Evolutionary conservation across 129 eudicot species (phyloP), one percentile per base, ranked within the genome.

Genomic region (Flaveria ramosissima): DNA sequence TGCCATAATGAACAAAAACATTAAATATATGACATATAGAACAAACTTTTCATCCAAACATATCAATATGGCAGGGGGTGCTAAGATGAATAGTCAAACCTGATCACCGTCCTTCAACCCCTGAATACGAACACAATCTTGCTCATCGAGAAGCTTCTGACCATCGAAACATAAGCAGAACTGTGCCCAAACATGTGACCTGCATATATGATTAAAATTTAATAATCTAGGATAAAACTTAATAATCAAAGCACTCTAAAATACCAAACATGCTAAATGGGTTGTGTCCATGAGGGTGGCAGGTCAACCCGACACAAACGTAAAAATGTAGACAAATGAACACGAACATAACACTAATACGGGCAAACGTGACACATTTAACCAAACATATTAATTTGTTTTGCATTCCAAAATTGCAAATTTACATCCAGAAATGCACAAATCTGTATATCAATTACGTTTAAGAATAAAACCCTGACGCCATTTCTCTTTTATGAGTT

Each of bases 121-220:
- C 64, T 83, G 80, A 71, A 75, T 48, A 75, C 60, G 78, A 15
- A 71, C 71, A 52, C 14, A 11, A 77, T 88, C 87, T 57, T 48
- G 74, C 80, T 91, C 89, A 57, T 20, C 47, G 30, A 88, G 77
- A 68, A 91, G 86, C 87, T 84, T 91, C 76, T 76, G 79, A 83
- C 94, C 88, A 47, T 83, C 74, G 26, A 83, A 89, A 76, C 84
- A 78, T 45, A 91, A 81, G 82, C 97, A 91, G 82, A 91, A 91
- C 62, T 88, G 91, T 6, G 87, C 89, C 97, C 97, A 91, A 12
- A 91, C 92, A 80, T 88, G 92, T 46, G 88, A 71, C 97, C 97
- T 91, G 79, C 70, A 23, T 5, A 56, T 23, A 82, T 56, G 14
- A 73, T 77, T 52, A 65, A 72, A 56, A 53, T 69, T 68, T 47